phyloP scores from a whole-genome alignment of 1,284 basidiomycete genomes.

The Tremellales sp. region DNA sequence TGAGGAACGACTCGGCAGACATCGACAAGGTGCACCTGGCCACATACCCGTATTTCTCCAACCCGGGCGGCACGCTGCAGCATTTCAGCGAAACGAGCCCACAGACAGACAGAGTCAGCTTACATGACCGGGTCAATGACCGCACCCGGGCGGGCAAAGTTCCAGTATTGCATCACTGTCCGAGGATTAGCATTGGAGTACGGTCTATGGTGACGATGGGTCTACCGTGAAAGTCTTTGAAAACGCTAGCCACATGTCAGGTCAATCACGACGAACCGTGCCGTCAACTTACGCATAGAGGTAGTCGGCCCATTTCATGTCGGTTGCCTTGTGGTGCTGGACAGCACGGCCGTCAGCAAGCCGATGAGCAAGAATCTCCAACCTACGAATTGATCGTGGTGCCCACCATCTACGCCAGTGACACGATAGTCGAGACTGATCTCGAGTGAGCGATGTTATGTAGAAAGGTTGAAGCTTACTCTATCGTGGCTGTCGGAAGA shows the following conservation, averaged over 20 bases:
- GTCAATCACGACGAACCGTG: neutral
- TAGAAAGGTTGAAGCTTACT: conserved; percentile 3
- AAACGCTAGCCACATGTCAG: conserved; percentile 4
- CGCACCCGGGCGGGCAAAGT: conserved; percentile 19
- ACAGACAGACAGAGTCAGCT: neutral
- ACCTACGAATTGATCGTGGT: conserved; percentile 14
- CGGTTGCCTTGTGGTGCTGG: conserved; percentile 17
- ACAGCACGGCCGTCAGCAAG: no score
- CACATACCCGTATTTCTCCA: conserved; percentile 15
- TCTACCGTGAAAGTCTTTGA: conserved; percentile 18
- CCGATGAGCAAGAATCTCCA: neutral
- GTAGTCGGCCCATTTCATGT: conserved; percentile 26
- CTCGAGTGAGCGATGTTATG: neutral
- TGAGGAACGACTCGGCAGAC: no score
- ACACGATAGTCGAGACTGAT: conserved; percentile 10
- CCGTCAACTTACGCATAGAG: conserved; percentile 15
- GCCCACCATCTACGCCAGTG: conserved; percentile 17
- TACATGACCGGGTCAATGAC: conserved; percentile 15
- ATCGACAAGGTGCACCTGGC: neutral
- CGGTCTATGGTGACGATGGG: neutral
- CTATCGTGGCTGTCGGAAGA: conserved; percentile 8
- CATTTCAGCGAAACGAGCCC: neutral
- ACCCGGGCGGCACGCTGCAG: conserved; percentile 15
- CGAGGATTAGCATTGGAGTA: no score
- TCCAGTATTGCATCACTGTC: conserved; percentile 16